Evolutionary conservation across 192 early-diverging fungal species (phyloP).

Genomic region (Coemansia sp.): DNA sequence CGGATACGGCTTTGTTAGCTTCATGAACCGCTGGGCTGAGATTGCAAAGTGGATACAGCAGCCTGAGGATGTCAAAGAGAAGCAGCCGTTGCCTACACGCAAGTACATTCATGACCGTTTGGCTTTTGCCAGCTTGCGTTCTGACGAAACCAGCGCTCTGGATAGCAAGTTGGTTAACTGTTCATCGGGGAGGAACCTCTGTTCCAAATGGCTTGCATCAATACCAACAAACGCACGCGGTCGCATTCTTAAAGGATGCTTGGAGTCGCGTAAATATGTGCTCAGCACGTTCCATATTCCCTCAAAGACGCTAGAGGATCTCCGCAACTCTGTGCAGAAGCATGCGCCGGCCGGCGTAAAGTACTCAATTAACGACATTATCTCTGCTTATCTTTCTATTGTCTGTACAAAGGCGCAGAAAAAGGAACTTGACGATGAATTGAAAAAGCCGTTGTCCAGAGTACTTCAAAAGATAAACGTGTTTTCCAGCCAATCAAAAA

Average conservation of each 20-base stretch:
- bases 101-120: neutral
- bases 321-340: neutral
- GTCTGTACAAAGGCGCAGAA: neutral
- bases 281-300: constrained; percentile 1
- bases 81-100: neutral
- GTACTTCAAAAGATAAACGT: neutral
- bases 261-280: neutral
- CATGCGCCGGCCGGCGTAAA: neutral
- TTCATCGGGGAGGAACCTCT: neutral
- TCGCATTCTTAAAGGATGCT: neutral
- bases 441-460: neutral
- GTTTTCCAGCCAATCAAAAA: neutral
- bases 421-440: neutral
- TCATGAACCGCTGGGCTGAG: constrained; percentile 29
- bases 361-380: constrained; percentile 22
- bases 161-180: neutral
- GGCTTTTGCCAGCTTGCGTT: no score
- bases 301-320: neutral
- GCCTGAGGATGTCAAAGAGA: neutral
- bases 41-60: constrained; percentile 8
- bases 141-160: neutral
- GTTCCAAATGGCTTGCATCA: constrained; percentile 8
- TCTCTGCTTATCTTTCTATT: constrained; percentile 15
- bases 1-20: constrained; percentile 12
- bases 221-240: constrained; percentile 16